Evolutionary conservation across 2,329 filamentous ascomycete genomes (phyloP), one percentile per base, ranked within the genome.

Genomic region (Apiospora saccharicola): DNA sequence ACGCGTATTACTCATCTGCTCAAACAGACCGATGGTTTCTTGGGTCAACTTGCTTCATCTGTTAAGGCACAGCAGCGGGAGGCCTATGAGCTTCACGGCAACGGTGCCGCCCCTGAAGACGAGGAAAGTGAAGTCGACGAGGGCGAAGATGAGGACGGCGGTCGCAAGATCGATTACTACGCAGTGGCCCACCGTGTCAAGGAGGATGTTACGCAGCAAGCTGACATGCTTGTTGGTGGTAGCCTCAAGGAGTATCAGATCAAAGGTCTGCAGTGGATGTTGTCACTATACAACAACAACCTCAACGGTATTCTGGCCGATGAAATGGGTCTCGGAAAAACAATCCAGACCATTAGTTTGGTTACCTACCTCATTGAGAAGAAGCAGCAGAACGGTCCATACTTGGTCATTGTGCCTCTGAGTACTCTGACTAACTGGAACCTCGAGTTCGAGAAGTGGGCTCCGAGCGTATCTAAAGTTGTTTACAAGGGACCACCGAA

Each of bases 241-340:
- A 93, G 87, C 14, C 87, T 99, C 76, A 99, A 99, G 83, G 96
- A 99, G 82, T 99, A 99, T 83, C 96, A 99, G 85, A 77, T 99
- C 84, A 98, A 98, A 90, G 96, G 96, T 89, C 86, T 99, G 68
- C 96, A 99, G 83, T 99, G 96, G 96, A 99, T 99, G 96, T 92
- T 99, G 74, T 99, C 96, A 19, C 89, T 99, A 19, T 99, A 98
- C 89, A 99, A 99, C 91, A 99, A 99, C 87, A 99, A 98, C 84
- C 90, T 99, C 76, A 99, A 99, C 82, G 96, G 96, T 89, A 98
- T 99, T 76, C 87, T 99, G 78, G 96, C 96, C 73, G 96, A 99
- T 79, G 96, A 99, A 85, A 99, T 99, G 96, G 96, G 96, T 92
- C 94, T 99, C 76, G 96, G 96, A 83, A 99, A 99, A 86, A 99